These are phyloP conservation scores for Carex myosuroides DNA, from an alignment of 176 grass and related monocot species.

Conservation along the genomic window DNA sequence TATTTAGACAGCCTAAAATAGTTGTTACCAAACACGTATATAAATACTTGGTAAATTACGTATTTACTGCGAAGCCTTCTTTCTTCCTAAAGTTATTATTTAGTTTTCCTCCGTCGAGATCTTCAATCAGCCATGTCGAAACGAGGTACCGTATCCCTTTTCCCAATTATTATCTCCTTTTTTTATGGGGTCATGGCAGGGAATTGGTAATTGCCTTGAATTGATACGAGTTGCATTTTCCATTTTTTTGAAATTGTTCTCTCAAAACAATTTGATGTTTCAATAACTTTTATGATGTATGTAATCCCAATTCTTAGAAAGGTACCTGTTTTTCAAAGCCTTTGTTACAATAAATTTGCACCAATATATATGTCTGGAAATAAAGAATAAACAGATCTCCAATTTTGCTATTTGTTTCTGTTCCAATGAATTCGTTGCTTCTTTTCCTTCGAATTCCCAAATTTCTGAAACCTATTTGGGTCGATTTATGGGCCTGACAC, in stretches of 20 bases:
- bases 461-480: neutral
- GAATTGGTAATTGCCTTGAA: neutral
- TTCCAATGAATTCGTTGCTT: neutral
- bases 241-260: neutral
- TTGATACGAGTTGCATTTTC: neutral
- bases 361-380: neutral
- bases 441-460: neutral
- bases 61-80: neutral
- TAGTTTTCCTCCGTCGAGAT: neutral
- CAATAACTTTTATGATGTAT: neutral
- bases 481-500: neutral
- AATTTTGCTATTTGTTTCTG: neutral
- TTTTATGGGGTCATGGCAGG: neutral
- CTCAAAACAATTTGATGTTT: neutral
- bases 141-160: neutral
- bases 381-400: neutral
- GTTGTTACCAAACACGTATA: neutral
- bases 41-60: neutral
- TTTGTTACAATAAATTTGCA: neutral
- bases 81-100: neutral
- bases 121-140: slow-evolving; percentile 6
- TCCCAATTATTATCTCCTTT: neutral
- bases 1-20: neutral
- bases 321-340: neutral
- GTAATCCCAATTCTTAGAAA: neutral